A percentile compares a stretch with the other conserved stretches of the same genome.
Conservation (phyloP, 441 rosid species). For the Gossypium lobatum region DNA sequence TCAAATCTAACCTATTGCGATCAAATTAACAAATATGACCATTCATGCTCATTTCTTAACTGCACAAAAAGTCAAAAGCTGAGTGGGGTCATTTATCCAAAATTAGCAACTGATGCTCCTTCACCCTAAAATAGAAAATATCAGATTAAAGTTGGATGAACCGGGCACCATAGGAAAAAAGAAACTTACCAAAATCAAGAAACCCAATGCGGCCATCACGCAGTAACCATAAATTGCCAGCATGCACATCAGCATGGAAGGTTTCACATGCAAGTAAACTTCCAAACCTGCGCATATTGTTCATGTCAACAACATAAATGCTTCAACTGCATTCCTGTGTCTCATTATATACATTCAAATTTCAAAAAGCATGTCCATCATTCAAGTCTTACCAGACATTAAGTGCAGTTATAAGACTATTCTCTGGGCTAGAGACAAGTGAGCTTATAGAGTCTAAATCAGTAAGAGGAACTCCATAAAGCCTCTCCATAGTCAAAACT, state of each 20-base stretch:
- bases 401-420: conserved; percentile 89
- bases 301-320: not conserved
- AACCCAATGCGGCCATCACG: conserved; percentile 97
- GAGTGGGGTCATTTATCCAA: not conserved
- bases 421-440: conserved; percentile 82
- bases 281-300: conserved; percentile 69
- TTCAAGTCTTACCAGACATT: conserved; percentile 71
- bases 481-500: conserved; percentile 95
- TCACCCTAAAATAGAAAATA: not conserved
- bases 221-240: conserved; percentile 92
- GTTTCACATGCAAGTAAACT: conserved; percentile 92
- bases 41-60: not conserved
- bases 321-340: conserved; percentile 6
- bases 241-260: conserved; percentile 99
- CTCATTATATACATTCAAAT: not conserved
- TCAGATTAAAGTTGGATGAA: conserved; percentile 9
- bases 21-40: not conserved
- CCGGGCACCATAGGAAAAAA: conserved; percentile 9
- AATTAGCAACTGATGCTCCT: not conserved
- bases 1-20: not conserved
- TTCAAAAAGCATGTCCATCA: conserved; percentile 6
- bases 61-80: not conserved
- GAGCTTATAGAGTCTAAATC: conserved; percentile 91
- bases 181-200: conserved; percentile 85
- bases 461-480: conserved; percentile 98